Evolutionary conservation across 805 yeast genomes (phyloP).

Genomic region (Saturnispora ahearnii): DNA sequence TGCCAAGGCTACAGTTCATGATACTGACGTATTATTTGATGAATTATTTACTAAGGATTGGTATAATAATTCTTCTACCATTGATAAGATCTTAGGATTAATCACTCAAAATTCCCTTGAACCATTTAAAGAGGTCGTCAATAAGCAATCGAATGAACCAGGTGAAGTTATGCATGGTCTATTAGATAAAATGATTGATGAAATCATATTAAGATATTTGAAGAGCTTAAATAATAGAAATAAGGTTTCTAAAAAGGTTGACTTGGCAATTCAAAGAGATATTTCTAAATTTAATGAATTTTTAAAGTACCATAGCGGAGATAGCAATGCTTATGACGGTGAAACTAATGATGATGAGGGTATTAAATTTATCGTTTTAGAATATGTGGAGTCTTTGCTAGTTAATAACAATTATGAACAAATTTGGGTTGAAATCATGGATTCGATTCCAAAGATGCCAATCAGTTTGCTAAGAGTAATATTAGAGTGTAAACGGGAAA

Average conservation of each 20-base stretch:
- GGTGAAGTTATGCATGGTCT: constrained; percentile 24
- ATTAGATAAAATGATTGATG: constrained; percentile 29
- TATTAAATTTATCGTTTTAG: constrained; percentile 43
- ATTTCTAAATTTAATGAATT: constrained; percentile 45
- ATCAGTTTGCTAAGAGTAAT: constrained; percentile 58
- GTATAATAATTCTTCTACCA: constrained; percentile 23
- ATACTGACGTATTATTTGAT: constrained; percentile 21
- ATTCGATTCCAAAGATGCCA: constrained; percentile 29
- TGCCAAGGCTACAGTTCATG: constrained; percentile 8
- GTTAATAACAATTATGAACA: constrained; percentile 30
- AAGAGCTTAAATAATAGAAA: constrained; percentile 18
- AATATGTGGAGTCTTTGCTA: constrained; percentile 27
- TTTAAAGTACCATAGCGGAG: constrained; percentile 30
- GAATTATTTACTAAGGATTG: constrained; percentile 23
- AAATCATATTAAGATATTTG: constrained; percentile 32
- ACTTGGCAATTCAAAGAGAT: constrained; percentile 51
- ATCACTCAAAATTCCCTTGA: constrained; percentile 22
- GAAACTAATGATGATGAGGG: constrained; percentile 27
- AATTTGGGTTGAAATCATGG: constrained; percentile 8
- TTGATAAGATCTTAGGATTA: constrained; percentile 20
- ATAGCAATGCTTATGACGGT: constrained; percentile 28
- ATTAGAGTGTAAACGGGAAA: constrained; percentile 35
- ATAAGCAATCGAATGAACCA: constrained; percentile 6
- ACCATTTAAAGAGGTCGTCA: constrained; percentile 24
- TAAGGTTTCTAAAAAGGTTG: constrained; percentile 23